Base-by-base conservation (phyloP, 2,329 filamentous ascomycete species). In the Ilyonectria mors-panacis region DNA sequence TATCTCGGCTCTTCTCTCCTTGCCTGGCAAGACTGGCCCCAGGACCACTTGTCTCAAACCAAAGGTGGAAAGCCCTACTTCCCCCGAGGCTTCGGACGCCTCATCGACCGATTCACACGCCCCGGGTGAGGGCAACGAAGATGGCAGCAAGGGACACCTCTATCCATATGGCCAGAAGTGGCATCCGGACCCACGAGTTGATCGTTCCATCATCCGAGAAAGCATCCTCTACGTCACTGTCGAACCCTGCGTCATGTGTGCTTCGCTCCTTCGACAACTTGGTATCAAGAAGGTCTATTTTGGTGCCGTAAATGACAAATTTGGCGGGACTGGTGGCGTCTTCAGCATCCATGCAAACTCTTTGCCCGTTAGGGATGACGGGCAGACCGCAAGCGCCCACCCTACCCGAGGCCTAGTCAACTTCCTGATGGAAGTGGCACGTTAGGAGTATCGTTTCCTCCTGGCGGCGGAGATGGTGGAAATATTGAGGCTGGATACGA, bases 191-290 rank as follows among this genome's bases (percentile, higher is more conserved):
- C 81, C 87, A 23, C 86, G 86, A 59, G 87, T 96, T 71, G 87
- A 92, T 59, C 87, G 89, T 37, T 87, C 86, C 13, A 88, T 95
- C 69, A 85, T 98, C 73, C 85, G 85, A 44, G 89, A 95, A 70
- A 87, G 87, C 73, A 92, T 91, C 10, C 89, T 99, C 58, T 99
- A 99, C 81, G 96, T 99, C 55, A 99, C 96, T 0, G 95, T 99
- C 60, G 97, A 99, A 82, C 96, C 96, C 5, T 99, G 96, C 80
- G 94, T 99, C 83, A 99, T 99, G 96, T 99, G 96, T 79, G 96
- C 96, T 13, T 97, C 94, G 7, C 90, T 97, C 59, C 87, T 99
- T 57, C 90, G 94, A 58, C 97, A 99, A 81, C 92, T 97, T 71
- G 89, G 91, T 15, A 94, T 99, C 80, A 89, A 92, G 69, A 92